Conservation (phyloP, 2,329 filamentous ascomycete species). For the Ustulina deusta region DNA sequence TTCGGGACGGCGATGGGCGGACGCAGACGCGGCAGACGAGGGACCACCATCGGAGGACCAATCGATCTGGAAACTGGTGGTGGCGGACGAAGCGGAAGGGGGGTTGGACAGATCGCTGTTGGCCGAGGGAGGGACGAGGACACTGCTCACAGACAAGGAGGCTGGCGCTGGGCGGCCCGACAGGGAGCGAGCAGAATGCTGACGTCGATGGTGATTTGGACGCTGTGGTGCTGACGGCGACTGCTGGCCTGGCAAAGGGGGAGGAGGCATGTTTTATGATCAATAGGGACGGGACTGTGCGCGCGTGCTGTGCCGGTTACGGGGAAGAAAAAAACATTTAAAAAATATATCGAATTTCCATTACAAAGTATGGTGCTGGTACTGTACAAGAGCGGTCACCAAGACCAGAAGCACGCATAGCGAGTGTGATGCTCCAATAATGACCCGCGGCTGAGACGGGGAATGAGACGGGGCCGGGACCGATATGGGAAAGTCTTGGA, state of each 20-base stretch:
- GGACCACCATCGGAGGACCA: conserved; percentile 48
- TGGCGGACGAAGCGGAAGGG: conserved; percentile 51
- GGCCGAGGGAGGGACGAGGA: conserved; percentile 21
- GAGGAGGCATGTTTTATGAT: conserved; percentile 46
- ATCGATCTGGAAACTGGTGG: conserved; percentile 52
- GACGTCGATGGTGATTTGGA: conserved; percentile 36
- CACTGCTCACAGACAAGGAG: conserved; percentile 26
- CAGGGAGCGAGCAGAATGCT: conserved; percentile 43
- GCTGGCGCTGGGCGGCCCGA: conserved; percentile 28
- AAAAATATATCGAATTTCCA: conserved; percentile 23
- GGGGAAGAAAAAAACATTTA: conserved; percentile 6
- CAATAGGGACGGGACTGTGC: conserved; percentile 12
- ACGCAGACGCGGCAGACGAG: conserved; percentile 42
- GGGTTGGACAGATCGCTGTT: conserved; percentile 48
- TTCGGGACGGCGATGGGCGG: conserved; percentile 49
- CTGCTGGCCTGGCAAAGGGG: conserved; percentile 48
- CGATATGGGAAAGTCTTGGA: conserved; percentile 13
- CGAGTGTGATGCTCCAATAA: conserved; percentile 28
- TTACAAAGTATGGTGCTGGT: conserved; percentile 20
- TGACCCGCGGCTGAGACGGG: conserved; percentile 24
- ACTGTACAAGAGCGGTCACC: conserved; percentile 31
- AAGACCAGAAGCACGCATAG: conserved; percentile 27
- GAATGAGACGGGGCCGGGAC: background rate
- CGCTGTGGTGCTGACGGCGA: conserved; percentile 36
- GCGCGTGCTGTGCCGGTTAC: conserved; percentile 29